Conservation (phyloP, 495 filamentous ascomycete genomes). For the Aspergillus wentii region DNA sequence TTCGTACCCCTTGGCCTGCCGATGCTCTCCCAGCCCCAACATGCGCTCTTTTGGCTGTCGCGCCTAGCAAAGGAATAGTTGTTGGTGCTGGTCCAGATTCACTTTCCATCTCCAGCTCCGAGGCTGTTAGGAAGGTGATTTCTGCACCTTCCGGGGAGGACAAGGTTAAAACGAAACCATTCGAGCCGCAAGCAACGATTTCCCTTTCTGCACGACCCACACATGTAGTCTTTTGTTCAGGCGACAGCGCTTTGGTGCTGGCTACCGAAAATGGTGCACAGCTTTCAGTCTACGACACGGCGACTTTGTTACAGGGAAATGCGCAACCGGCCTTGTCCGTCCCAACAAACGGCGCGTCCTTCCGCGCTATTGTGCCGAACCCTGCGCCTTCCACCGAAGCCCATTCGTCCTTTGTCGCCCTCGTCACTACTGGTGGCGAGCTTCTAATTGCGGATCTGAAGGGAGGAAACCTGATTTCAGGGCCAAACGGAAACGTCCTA, state of each 20-base stretch:
- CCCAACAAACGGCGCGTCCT: conserved; percentile 63
- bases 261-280: conserved; percentile 79
- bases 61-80: conserved; percentile 72
- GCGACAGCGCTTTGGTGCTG: conserved; percentile 78
- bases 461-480: conserved; percentile 53
- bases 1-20: conserved; percentile 74
- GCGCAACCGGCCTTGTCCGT: conserved; percentile 69
- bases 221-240: conserved; percentile 83
- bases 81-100: conserved; percentile 82
- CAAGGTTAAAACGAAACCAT: conserved; percentile 58
- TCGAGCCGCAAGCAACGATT: conserved; percentile 69
- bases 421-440: conserved; percentile 74
- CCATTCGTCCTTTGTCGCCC: conserved; percentile 55
- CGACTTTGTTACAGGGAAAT: conserved; percentile 57
- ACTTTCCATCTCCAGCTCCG: conserved; percentile 71
- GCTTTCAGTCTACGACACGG: conserved; percentile 74
- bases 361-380: conserved; percentile 77
- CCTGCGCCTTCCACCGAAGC: conserved; percentile 54
- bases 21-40: conserved; percentile 70
- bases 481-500: conserved; percentile 60
- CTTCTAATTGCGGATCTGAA: conserved; percentile 80
- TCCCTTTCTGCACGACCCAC: conserved; percentile 70
- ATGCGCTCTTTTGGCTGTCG: conserved; percentile 80
- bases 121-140: conserved; percentile 73
- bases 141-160: conserved; percentile 49